A percentile compares a stretch with the other conserved stretches of the same genome.
Evolutionary conservation across 2,329 filamentous ascomycete genomes (phyloP).

Genomic region (Exophiala sp.): DNA sequence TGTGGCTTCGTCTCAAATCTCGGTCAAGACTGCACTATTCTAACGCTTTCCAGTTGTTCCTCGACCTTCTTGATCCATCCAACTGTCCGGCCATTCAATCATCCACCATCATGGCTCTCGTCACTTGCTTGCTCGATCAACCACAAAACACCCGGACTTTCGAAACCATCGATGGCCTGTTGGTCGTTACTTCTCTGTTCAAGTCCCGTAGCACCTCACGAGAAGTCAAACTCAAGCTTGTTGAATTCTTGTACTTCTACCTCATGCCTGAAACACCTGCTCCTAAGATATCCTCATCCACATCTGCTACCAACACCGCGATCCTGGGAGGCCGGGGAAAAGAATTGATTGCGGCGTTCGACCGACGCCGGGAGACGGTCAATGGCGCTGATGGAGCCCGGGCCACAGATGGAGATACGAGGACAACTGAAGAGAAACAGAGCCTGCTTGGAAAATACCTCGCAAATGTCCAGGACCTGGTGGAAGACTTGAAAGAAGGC

Average conservation of each 20-base stretch:
- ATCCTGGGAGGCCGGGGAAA: slow-evolving; percentile 57
- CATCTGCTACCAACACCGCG: slow-evolving; percentile 36
- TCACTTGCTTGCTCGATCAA: slow-evolving; percentile 78
- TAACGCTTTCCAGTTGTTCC: slow-evolving; percentile 56
- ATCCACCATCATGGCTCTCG: slow-evolving; percentile 80
- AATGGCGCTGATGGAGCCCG: slow-evolving; percentile 22
- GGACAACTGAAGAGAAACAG: slow-evolving; percentile 76
- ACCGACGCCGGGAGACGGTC: slow-evolving; percentile 31
- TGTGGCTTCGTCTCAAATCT: slow-evolving; percentile 1
- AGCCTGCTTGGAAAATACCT: slow-evolving; percentile 68
- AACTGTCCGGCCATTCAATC: slow-evolving; percentile 91
- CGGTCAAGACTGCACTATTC: neutral
- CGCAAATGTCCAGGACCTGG: slow-evolving; percentile 75
- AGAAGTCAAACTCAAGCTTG: slow-evolving; percentile 89
- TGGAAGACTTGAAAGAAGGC: slow-evolving; percentile 69
- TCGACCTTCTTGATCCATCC: slow-evolving; percentile 86
- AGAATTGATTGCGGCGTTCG: slow-evolving; percentile 58
- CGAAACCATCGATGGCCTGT: slow-evolving; percentile 81
- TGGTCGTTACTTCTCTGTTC: slow-evolving; percentile 88
- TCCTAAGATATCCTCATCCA: slow-evolving; percentile 34
- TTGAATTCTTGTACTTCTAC: slow-evolving; percentile 98
- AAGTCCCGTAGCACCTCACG: slow-evolving; percentile 78
- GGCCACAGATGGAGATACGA: slow-evolving; percentile 38
- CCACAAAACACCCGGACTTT: slow-evolving; percentile 88
- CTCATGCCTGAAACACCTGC: slow-evolving; percentile 79